A percentile compares a stretch with the other conserved stretches of the same genome.
phyloP scores from a whole-genome alignment of 2,329 filamentous ascomycete species.

The Pseudogymnoascus sp. region DNA sequence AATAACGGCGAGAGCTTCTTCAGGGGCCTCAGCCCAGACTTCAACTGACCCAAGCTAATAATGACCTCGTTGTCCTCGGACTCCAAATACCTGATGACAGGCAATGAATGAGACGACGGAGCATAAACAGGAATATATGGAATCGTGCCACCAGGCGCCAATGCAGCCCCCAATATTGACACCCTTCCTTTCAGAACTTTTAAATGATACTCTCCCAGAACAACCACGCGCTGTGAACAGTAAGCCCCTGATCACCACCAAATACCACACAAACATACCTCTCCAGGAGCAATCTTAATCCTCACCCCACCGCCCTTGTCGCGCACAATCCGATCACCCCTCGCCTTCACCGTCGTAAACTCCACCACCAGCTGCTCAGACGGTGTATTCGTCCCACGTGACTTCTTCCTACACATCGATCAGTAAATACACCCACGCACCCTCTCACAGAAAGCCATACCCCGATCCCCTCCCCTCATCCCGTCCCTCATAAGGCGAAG shows the following conservation, averaged over 20 bases:
- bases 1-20: conserved; percentile 58
- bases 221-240: conserved; percentile 38
- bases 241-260: background rate
- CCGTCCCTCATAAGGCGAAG: conserved; percentile 2
- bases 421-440: background rate
- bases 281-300: conserved; percentile 39
- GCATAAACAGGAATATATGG: conserved; percentile 43
- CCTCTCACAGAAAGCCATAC: background rate
- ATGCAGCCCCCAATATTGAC: conserved; percentile 55
- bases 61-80: conserved; percentile 43
- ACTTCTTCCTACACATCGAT: background rate
- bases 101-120: conserved; percentile 60
- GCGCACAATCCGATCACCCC: background rate
- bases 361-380: background rate
- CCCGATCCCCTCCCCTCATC: background rate
- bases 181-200: conserved; percentile 52
- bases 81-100: conserved; percentile 47
- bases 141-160: conserved; percentile 38
- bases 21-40: conserved; percentile 43
- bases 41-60: conserved; percentile 44
- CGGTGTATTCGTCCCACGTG: conserved; percentile 2
- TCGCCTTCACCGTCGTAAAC: conserved; percentile 6
- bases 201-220: conserved; percentile 62
- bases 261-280: conserved; percentile 26
- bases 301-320: conserved; percentile 19